Percentiles rank a stretch among this genome's conserved stretches.
Evolutionary conservation across 768 basidiomycete genomes (phyloP).

Genomic region (Inosperma sp.): DNA sequence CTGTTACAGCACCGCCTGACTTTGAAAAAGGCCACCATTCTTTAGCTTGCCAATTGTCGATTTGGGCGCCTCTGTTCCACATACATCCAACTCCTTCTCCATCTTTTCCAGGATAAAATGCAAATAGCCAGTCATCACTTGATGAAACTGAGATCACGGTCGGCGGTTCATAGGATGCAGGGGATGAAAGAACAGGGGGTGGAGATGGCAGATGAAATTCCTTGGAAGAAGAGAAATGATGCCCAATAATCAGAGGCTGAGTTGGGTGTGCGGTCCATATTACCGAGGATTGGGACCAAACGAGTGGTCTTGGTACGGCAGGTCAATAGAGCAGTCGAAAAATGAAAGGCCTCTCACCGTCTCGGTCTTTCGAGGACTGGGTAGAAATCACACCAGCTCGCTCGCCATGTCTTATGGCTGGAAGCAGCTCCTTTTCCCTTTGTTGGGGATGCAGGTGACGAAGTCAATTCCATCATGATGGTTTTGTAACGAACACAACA

Average conservation of each 20-base stretch:
- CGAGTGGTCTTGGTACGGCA: conserved; percentile 48
- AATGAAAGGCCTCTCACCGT: conserved; percentile 37
- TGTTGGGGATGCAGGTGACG: conserved; percentile 2
- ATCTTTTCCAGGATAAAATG: conserved; percentile 62
- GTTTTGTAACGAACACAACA: conserved; percentile 3
- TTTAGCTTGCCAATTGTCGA: conserved; percentile 58
- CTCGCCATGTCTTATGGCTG: conserved; percentile 41
- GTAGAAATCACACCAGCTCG: conserved; percentile 73
- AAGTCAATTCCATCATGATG: conserved; percentile 1
- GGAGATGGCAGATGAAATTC: conserved; percentile 59
- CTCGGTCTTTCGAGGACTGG: conserved; percentile 54
- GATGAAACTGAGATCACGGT: conserved; percentile 58
- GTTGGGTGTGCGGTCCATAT: conserved; percentile 67
- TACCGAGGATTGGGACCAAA: conserved; percentile 65
- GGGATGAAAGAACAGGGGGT: conserved; percentile 40
- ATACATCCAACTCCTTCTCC: conserved; percentile 58
- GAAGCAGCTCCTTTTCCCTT: conserved; percentile 32
- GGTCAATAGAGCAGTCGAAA: conserved; percentile 2
- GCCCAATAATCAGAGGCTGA: conserved; percentile 54
- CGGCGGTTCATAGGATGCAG: conserved; percentile 54
- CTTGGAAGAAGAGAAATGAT: conserved; percentile 66
- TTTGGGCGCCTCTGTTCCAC: conserved; percentile 55
- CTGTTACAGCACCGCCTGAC: conserved; percentile 55
- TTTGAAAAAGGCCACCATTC: conserved; percentile 52
- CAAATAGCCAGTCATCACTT: conserved; percentile 62